These are phyloP conservation scores for Coleophoma crateriformis DNA, from an alignment of 2,329 filamentous ascomycete species.

Conservation along the genomic window DNA sequence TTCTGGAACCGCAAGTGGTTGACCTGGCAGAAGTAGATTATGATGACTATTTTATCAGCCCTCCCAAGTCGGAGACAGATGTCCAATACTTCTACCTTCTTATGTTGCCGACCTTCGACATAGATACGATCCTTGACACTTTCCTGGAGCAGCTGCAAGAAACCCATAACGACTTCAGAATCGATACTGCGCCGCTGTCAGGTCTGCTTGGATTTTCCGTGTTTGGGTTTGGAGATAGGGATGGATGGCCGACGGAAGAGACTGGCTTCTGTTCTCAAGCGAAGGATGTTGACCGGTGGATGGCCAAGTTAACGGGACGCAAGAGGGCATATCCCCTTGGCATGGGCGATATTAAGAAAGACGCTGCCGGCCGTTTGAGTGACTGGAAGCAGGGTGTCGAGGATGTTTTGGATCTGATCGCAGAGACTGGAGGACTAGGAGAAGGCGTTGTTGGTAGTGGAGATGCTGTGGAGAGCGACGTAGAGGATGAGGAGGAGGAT, in stretches of 20 bases:
- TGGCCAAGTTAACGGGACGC: conserved; percentile 85
- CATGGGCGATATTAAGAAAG: conserved; percentile 78
- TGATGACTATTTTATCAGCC: conserved; percentile 83
- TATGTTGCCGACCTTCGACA: conserved; percentile 87
- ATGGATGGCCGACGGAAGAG: conserved; percentile 86
- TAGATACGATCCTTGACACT: conserved; percentile 83
- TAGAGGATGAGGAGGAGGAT: conserved; percentile 56
- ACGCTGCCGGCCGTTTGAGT: conserved; percentile 57
- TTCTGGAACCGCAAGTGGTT: conserved; percentile 56
- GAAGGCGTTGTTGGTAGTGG: conserved; percentile 74
- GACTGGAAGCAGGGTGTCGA: conserved; percentile 77
- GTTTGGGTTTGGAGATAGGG: conserved; percentile 87
- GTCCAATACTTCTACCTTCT: conserved; percentile 75
- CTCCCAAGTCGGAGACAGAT: conserved; percentile 52
- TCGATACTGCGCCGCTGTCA: conserved; percentile 81
- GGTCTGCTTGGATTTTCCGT: conserved; percentile 80
- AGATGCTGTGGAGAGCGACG: conserved; percentile 78
- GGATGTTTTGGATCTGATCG: conserved; percentile 63
- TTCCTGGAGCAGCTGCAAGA: conserved; percentile 85
- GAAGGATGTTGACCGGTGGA: conserved; percentile 86
- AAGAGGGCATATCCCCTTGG: conserved; percentile 88
- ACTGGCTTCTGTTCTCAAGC: conserved; percentile 94
- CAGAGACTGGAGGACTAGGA: conserved; percentile 50
- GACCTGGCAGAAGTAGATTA: conserved; percentile 86
- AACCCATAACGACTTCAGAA: conserved; percentile 94